Conservation (phyloP, 179 eudicot genomes). For the Silene coronaria region DNA sequence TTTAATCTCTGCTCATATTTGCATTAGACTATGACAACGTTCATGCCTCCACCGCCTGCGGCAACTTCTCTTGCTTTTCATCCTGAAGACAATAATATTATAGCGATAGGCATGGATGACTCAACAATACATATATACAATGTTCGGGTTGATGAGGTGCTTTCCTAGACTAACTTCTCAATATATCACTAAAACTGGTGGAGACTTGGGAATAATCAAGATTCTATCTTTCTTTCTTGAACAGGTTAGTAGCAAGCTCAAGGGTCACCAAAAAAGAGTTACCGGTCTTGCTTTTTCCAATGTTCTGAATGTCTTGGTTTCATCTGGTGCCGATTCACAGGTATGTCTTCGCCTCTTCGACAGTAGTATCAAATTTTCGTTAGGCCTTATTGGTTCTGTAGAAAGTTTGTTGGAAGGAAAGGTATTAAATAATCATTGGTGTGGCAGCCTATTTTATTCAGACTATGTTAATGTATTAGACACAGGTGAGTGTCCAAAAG, state of each 20-base stretch:
- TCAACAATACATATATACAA: conserved; percentile 41
- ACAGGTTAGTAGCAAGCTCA: conserved; percentile 33
- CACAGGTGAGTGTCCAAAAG: background rate
- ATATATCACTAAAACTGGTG: background rate
- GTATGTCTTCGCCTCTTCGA: conserved; percentile 15
- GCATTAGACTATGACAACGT: conserved; percentile 38
- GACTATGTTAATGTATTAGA: background rate
- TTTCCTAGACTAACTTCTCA: conserved; percentile 7
- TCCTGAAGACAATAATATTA: conserved; percentile 41
- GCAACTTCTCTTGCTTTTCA: conserved; percentile 43
- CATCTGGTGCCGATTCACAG: conserved; percentile 44
- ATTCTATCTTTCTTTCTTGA: conserved; percentile 13
- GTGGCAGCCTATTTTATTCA: background rate
- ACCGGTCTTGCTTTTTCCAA: conserved; percentile 43
- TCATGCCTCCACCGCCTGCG: conserved; percentile 44
- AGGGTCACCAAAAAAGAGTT: conserved; percentile 37
- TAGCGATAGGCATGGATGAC: conserved; percentile 45
- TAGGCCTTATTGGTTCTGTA: background rate
- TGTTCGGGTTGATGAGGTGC: conserved; percentile 36
- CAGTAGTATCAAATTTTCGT: background rate
- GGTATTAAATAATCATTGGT: background rate
- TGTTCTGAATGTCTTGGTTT: conserved; percentile 34
- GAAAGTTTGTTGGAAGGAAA: background rate
- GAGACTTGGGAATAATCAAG: background rate
- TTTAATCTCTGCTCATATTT: conserved; percentile 6